Conservation (phyloP, 2,329 filamentous ascomycete genomes). For the Penicillium glabrum region DNA sequence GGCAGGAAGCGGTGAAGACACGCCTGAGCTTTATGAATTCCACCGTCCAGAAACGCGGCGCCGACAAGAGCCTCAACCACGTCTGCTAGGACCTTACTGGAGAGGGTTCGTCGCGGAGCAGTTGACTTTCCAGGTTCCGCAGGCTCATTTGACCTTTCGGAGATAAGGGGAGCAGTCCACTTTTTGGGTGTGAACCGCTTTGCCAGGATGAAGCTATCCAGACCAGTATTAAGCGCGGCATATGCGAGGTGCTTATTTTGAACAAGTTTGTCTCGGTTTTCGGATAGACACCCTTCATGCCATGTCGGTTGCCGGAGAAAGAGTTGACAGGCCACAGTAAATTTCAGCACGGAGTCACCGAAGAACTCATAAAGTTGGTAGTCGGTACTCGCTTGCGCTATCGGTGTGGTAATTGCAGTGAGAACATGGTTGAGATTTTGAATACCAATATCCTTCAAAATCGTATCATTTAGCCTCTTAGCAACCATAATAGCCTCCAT, state of each 20-base stretch:
- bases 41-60: constrained; percentile 69
- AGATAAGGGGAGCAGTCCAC: constrained; percentile 68
- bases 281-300: constrained; percentile 75
- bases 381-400: constrained; percentile 60
- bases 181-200: constrained; percentile 66
- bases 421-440: constrained; percentile 57
- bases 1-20: constrained; percentile 69
- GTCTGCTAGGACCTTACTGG: constrained; percentile 81
- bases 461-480: constrained; percentile 55
- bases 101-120: constrained; percentile 47
- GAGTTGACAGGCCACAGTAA: constrained; percentile 67
- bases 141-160: constrained; percentile 31
- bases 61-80: constrained; percentile 85
- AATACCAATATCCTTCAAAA: constrained; percentile 57
- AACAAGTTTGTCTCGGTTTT: constrained; percentile 67
- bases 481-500: constrained; percentile 66
- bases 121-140: not conserved
- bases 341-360: constrained; percentile 81
- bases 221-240: constrained; percentile 61
- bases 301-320: constrained; percentile 60
- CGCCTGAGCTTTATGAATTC: constrained; percentile 59
- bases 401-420: constrained; percentile 69
- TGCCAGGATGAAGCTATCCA: constrained; percentile 73
- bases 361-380: constrained; percentile 87
- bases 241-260: constrained; percentile 71